phyloP scores from a whole-genome alignment of 202 grass and related monocot genomes.

The Zoysia matrella region DNA sequence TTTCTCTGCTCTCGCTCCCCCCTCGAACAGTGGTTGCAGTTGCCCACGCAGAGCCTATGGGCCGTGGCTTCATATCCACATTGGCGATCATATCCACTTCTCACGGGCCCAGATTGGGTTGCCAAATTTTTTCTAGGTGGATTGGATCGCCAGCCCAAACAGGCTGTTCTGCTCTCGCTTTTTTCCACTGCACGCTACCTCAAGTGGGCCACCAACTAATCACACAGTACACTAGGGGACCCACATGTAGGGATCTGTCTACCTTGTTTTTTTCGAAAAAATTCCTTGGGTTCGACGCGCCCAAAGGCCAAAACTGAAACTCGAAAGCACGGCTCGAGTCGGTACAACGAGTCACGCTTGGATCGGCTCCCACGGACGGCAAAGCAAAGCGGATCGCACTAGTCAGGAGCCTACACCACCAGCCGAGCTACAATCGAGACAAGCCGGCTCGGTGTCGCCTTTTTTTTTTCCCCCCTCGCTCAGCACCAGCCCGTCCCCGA shows the following conservation, averaged over 20 bases:
- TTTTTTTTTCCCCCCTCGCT: no score
- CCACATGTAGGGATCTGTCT: not conserved
- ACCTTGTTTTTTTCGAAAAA: slow-evolving; percentile 17
- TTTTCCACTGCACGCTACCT: not conserved
- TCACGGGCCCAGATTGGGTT: not conserved
- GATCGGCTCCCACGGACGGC: not conserved
- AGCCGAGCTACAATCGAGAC: not conserved
- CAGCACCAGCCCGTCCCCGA: not conserved
- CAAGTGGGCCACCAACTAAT: not conserved
- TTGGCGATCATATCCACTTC: no score
- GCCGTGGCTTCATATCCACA: not conserved
- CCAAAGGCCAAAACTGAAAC: slow-evolving; percentile 21
- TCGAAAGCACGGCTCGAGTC: slow-evolving; percentile 8
- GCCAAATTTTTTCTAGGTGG: no score
- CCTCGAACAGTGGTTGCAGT: no score
- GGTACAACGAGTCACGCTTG: not conserved
- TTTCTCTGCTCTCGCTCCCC: no score
- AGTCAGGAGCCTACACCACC: not conserved
- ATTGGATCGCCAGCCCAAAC: no score
- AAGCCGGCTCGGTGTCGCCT: not conserved
- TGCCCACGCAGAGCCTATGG: not conserved
- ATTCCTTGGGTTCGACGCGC: slow-evolving; percentile 25
- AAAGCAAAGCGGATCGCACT: not conserved
- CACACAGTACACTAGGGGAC: not conserved
- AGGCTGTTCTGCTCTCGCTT: not conserved